Base-by-base conservation (phyloP, 805 yeast genomes). In the Saccharomycopsis fermentans region DNA sequence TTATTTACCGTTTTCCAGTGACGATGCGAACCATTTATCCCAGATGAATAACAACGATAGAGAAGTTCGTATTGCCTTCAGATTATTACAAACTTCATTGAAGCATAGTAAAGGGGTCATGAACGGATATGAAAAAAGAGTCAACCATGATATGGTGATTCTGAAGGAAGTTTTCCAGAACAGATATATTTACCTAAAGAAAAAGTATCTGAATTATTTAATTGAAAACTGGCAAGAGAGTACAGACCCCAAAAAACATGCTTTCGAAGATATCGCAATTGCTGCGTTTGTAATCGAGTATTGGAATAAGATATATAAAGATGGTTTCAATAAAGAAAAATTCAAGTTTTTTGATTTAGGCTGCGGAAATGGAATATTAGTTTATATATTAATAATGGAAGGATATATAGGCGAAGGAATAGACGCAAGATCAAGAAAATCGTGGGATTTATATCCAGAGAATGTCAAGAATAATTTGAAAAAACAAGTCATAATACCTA, bases 241-340 rank as follows among this genome's bases (percentile, higher is more conserved):
- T 34, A 92, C 98, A 1, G 97, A 92, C 70, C 97, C 97, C 2
- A 81, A 85, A 65, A 92, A 92, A 69, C 98, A 92, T 72, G 97
- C 92, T 0, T 92, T 91, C 73, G 98, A 92, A 74, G 98, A 92
- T 69, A 80, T 92, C 56, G 95, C 96, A 3, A 91, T 92, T 64
- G 97, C 97, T 0, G 96, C 97, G 0, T 92, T 92, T 65, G 74
- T 92, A 61, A 87, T 92, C 29, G 96, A 89, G 71, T 76, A 88
- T 37, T 92, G 98, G 98, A 71, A 71, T 6, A 73, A 77, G 52
- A 76, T 79, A 52, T 79, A 78, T 63, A 71, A 71, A 24, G 63
- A 66, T 11, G 63, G 69, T 36, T 76, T 43, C 26, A 16, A 71
- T 55, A 64, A 68, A 35, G 65, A 63, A 24, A 69, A 72, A 3